These are phyloP conservation scores for Leptographium procerum DNA, from an alignment of 2,329 filamentous ascomycete species.

Conservation along the genomic window DNA sequence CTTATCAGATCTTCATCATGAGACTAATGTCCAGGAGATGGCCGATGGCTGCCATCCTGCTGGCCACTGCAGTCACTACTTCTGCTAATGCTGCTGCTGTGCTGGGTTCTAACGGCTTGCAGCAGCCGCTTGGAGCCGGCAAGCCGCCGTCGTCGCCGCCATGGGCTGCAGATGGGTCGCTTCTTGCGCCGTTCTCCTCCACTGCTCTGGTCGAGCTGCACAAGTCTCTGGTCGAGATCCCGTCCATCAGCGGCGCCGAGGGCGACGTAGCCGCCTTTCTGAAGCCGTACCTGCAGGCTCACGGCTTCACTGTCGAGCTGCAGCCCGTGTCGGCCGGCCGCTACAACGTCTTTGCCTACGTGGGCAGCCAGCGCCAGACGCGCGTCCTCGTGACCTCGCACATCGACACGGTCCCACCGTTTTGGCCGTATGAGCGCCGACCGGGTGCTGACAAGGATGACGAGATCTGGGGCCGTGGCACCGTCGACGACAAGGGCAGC, in stretches of 20 bases:
- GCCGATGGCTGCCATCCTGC: neutral
- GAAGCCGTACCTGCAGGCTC: neutral
- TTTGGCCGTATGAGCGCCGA: neutral
- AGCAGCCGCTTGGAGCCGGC: neutral
- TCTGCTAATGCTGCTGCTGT: neutral
- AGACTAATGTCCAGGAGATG: neutral
- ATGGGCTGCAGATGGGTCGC: too few relatives aligned
- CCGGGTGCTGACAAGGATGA: too few relatives aligned
- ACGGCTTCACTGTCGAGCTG: neutral
- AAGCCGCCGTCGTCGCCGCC: too few relatives aligned
- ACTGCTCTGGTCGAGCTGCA: neutral
- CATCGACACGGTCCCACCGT: slow-evolving; percentile 2
- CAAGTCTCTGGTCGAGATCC: neutral
- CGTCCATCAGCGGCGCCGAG: neutral
- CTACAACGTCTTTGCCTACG: neutral
- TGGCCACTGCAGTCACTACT: neutral
- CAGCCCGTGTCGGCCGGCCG: neutral
- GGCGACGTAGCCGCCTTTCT: neutral
- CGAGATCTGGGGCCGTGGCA: slow-evolving; percentile 1
- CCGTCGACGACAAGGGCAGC: slow-evolving; percentile 1
- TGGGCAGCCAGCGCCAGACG: neutral
- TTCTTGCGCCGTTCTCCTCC: neutral
- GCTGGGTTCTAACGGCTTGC: neutral
- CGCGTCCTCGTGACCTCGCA: slow-evolving; percentile 1
- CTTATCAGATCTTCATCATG: too few relatives aligned